phyloP scores from a whole-genome alignment of 2,329 filamentous ascomycete genomes.

The Paecilomyces sp. region DNA sequence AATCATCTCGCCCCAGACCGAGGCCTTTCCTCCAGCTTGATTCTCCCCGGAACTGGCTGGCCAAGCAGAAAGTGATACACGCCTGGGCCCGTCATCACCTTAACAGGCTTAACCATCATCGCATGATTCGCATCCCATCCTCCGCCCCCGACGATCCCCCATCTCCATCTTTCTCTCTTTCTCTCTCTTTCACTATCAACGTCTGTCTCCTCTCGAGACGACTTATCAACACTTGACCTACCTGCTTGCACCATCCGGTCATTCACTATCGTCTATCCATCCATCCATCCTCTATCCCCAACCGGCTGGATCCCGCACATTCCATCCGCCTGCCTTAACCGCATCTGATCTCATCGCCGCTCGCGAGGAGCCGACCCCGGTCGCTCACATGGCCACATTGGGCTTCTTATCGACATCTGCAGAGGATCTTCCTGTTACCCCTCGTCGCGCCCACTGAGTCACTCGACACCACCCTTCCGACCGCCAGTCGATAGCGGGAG shows the following conservation, averaged over 20 bases:
- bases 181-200: neutral
- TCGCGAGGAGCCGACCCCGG: slow-evolving; percentile 8
- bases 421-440: slow-evolving; percentile 1
- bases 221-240: neutral
- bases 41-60: neutral
- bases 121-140: slow-evolving; percentile 1
- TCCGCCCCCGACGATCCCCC: slow-evolving; percentile 1
- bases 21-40: no score
- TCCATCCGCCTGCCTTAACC: slow-evolving; percentile 12
- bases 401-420: slow-evolving; percentile 9
- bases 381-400: slow-evolving; percentile 24
- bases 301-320: slow-evolving; percentile 6
- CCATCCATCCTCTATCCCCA: neutral
- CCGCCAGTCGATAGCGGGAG: neutral
- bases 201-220: neutral
- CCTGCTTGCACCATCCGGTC: neutral
- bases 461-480: slow-evolving; percentile 2
- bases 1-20: no score
- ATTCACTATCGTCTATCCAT: neutral
- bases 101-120: neutral
- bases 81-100: neutral
- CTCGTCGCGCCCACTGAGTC: slow-evolving; percentile 8
- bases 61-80: neutral
- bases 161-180: slow-evolving; percentile 3
- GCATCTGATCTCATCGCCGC: slow-evolving; percentile 19